Base-by-base conservation (phyloP, 176 grass and related monocot species). In the Aegilops tauschii region DNA sequence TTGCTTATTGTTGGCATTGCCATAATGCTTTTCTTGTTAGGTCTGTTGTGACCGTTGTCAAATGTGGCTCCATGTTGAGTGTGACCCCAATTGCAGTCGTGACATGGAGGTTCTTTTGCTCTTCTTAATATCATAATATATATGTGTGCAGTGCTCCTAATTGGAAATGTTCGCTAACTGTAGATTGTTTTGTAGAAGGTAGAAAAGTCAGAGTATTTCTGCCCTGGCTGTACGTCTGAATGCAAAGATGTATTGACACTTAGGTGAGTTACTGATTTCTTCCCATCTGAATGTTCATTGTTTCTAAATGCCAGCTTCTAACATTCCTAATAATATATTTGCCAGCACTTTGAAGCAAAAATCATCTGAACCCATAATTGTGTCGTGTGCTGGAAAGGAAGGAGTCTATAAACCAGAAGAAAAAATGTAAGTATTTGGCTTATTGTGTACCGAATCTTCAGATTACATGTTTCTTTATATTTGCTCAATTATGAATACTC, bases 31-130 rank as follows among this genome's bases (percentile, higher is more conserved):
- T 76, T 68, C 8, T 79, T 85, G 65, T 84, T 68, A 97, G 95
- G 90, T 92, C 76, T 94, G 93, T 72, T 97, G 95, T 82, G 95
- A 97, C 83, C 89, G 86, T 8, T 97, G 95, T 68, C 86, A 97
- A 37, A 90, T 97, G 82, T 97, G 95, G 95, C 88, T 94, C 79
- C 95, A 97, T 1, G 35, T 92, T 71, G 95, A 97, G 78, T 95
- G 95, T 78, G 91, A 94, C 70, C 80, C 31, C 17, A 93, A 78
- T 28, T 91, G 89, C 81, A 76, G 71, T 54, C 40, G 40, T 10
- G 90, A 92, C 44, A 66, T 92, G 77, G 89, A 97, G 95, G 95
- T 97, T 72, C 36, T 73, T n/a, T 49, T 88, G 25, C 4, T 84
- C n/a, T 59, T 66, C 37, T 65, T 81, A 37, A 74, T 34, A 21